Conservation (phyloP, 2,329 filamentous ascomycete species). For the Beauveria sp. region DNA sequence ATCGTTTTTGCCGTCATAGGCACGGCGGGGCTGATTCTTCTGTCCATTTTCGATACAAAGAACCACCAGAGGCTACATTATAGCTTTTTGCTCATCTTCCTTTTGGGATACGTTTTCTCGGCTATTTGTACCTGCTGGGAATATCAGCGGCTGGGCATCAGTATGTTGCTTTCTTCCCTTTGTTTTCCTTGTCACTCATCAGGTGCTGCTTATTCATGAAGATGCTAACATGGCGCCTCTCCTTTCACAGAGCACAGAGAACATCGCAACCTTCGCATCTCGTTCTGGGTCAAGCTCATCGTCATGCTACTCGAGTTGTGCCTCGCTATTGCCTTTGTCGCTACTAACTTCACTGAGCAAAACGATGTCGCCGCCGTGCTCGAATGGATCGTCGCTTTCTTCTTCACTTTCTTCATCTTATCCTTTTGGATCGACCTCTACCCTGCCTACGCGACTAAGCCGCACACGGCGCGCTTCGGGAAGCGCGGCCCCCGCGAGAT, state of each 20-base stretch:
- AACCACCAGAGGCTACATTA: slow-evolving; percentile 61
- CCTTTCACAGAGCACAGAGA: slow-evolving; percentile 55
- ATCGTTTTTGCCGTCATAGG: slow-evolving; percentile 67
- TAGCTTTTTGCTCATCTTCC: slow-evolving; percentile 73
- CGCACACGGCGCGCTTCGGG: slow-evolving; percentile 20
- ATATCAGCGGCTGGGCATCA: slow-evolving; percentile 76
- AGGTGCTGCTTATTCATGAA: not conserved
- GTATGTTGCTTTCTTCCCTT: slow-evolving; percentile 29
- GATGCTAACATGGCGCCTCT: not conserved
- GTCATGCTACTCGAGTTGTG: slow-evolving; percentile 77
- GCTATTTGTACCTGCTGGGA: slow-evolving; percentile 87
- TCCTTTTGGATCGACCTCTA: slow-evolving; percentile 83
- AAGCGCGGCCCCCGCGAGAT: slow-evolving; percentile 20
- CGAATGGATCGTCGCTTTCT: slow-evolving; percentile 71
- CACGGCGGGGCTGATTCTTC: slow-evolving; percentile 69
- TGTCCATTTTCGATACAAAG: slow-evolving; percentile 81
- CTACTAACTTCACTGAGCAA: slow-evolving; percentile 38
- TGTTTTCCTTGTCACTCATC: not conserved
- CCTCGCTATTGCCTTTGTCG: slow-evolving; percentile 67
- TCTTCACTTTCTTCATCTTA: slow-evolving; percentile 83
- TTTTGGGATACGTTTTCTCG: slow-evolving; percentile 75
- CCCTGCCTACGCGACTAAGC: slow-evolving; percentile 61
- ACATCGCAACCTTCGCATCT: slow-evolving; percentile 63
- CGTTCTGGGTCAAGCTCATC: slow-evolving; percentile 79
- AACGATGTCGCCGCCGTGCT: slow-evolving; percentile 67